Evolutionary conservation across 2,329 filamentous ascomycete species (phyloP).

Genomic region (Talaromyces albobiverticillius): DNA sequence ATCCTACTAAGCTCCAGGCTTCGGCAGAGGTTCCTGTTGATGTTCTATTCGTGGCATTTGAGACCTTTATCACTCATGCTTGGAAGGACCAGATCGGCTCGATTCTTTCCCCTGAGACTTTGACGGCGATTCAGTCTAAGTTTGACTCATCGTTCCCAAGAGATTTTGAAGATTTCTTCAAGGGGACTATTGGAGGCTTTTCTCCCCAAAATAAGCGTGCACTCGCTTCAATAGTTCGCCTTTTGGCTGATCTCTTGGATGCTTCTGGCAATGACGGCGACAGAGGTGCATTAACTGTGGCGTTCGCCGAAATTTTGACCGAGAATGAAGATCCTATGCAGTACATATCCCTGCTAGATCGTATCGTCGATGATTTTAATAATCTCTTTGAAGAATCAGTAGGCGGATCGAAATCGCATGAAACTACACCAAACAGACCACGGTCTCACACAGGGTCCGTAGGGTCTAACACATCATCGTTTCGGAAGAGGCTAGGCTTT

Average conservation of each 20-base stretch:
- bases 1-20: conserved; percentile 72
- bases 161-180: conserved; percentile 57
- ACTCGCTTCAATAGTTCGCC: conserved; percentile 77
- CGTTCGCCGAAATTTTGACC: conserved; percentile 84
- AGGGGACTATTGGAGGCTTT: conserved; percentile 50
- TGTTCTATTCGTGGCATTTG: conserved; percentile 85
- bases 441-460: conserved; percentile 68
- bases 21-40: conserved; percentile 75
- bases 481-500: conserved; percentile 80
- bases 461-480: conserved; percentile 80
- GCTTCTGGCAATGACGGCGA: conserved; percentile 90
- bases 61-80: conserved; percentile 84
- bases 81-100: conserved; percentile 88
- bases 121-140: conserved; percentile 67
- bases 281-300: conserved; percentile 78
- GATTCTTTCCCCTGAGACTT: conserved; percentile 68
- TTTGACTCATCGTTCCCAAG: conserved; percentile 42
- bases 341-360: conserved; percentile 84
- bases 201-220: conserved; percentile 66
- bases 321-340: conserved; percentile 72
- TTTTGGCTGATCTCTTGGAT: conserved; percentile 82
- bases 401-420: conserved; percentile 44
- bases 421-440: conserved; percentile 56
- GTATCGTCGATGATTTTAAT: conserved; percentile 85
- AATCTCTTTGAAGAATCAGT: conserved; percentile 72